A percentile compares a stretch with the other conserved stretches of the same genome.
Conservation (phyloP, 441 rosid genomes). For the Erysimum cheiri region DNA sequence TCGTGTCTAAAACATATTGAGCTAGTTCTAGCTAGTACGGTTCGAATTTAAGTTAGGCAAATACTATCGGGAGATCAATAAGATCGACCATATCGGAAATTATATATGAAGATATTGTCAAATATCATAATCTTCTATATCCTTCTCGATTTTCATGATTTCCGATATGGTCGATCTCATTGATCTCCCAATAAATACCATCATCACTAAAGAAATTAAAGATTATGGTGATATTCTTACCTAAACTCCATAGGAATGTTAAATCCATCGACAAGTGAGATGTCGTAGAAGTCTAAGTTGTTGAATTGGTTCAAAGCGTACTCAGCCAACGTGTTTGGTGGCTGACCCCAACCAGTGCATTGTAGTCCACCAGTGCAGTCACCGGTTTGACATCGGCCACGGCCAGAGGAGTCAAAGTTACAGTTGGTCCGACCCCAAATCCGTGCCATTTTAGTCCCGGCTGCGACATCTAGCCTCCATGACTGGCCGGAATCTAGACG, state of each 20-base stretch:
- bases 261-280: conserved; percentile 54
- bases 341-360: conserved; percentile 48
- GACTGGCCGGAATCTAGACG: conserved; percentile 40
- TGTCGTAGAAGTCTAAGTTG: conserved; percentile 52
- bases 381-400: conserved; percentile 51
- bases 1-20: not conserved
- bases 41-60: not conserved
- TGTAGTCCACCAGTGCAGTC: conserved; percentile 48
- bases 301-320: conserved; percentile 49
- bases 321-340: conserved; percentile 56
- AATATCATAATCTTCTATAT: too few species aligned
- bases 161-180: too few species aligned
- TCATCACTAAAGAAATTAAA: conserved; percentile 5
- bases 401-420: conserved; percentile 43
- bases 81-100: too few species aligned
- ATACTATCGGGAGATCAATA: too few species aligned
- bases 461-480: conserved; percentile 42
- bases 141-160: too few species aligned
- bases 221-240: conserved; percentile 9
- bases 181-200: not conserved
- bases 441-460: conserved; percentile 47
- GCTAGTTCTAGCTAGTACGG: not conserved
- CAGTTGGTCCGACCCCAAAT: conserved; percentile 55
- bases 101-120: too few species aligned
- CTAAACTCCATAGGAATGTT: conserved; percentile 60